Conservation (phyloP, 1,284 basidiomycete genomes). For the Leccinum holopus region DNA sequence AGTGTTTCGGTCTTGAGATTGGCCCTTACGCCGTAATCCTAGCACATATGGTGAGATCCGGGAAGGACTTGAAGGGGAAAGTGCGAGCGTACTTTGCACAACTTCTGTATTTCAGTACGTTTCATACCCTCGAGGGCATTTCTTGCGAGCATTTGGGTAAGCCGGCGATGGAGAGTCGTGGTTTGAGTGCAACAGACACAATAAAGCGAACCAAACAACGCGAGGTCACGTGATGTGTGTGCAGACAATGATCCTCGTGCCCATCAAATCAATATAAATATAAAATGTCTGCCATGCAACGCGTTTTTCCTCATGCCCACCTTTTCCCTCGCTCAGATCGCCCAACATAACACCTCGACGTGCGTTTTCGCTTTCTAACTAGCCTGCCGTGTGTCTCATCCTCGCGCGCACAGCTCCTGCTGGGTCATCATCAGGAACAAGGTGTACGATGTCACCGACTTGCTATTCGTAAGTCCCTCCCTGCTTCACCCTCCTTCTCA, state of each 20-base stretch:
- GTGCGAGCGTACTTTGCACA: conserved; percentile 62
- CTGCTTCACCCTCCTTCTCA: neutral
- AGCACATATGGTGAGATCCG: conserved; percentile 25
- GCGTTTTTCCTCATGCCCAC: conserved; percentile 31
- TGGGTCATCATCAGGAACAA: conserved; percentile 84
- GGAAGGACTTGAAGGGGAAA: conserved; percentile 12
- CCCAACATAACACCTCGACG: conserved; percentile 54
- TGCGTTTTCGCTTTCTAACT: conserved; percentile 28
- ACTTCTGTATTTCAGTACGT: conserved; percentile 65
- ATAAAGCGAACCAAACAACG: conserved; percentile 50
- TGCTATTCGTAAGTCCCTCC: conserved; percentile 55
- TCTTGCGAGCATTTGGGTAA: conserved; percentile 47
- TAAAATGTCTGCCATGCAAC: no score
- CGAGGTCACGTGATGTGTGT: conserved; percentile 46
- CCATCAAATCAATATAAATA: neutral
- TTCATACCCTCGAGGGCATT: conserved; percentile 62
- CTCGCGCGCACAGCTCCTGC: conserved; percentile 54
- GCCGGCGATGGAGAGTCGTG: conserved; percentile 30
- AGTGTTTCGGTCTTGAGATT: conserved; percentile 76
- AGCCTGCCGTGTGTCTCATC: neutral
- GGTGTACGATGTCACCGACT: conserved; percentile 85
- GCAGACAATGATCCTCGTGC: neutral
- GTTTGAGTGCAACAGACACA: conserved; percentile 43
- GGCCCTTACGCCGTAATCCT: conserved; percentile 76
- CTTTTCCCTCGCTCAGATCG: conserved; percentile 43